Percentiles rank a stretch among this genome's conserved stretches.
These are phyloP conservation scores for Monilinia polystroma DNA, from an alignment of 2,329 filamentous ascomycete genomes.

Conservation along the genomic window DNA sequence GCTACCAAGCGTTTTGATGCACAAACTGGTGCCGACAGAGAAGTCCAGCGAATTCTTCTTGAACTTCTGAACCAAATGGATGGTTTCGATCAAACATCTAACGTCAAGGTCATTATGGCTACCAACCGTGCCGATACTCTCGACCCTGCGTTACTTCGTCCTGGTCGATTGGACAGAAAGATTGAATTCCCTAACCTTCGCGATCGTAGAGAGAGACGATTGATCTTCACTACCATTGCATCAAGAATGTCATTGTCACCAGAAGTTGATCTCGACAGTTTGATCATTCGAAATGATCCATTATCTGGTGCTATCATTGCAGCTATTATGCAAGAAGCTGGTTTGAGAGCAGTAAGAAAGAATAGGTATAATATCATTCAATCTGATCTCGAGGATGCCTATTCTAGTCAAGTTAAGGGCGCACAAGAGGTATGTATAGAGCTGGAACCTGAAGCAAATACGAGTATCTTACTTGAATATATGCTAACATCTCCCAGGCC, in stretches of 20 bases:
- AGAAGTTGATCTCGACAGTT: conserved; percentile 91
- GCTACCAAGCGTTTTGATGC: conserved; percentile 99
- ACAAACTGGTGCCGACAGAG: conserved; percentile 94
- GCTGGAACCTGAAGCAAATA: conserved; percentile 37
- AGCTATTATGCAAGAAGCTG: conserved; percentile 98
- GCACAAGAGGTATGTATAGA: conserved; percentile 60
- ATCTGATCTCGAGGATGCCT: conserved; percentile 92
- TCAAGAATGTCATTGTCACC: conserved; percentile 95
- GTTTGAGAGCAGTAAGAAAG: conserved; percentile 89
- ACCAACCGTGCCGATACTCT: conserved; percentile 97
- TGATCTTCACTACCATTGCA: conserved; percentile 98
- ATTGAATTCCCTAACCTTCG: conserved; percentile 97
- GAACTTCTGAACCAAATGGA: conserved; percentile 99
- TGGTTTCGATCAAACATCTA: conserved; percentile 97
- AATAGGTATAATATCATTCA: conserved; percentile 99
- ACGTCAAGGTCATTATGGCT: conserved; percentile 99
- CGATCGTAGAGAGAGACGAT: conserved; percentile 87
- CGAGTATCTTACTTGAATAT: background rate
- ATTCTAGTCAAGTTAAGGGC: conserved; percentile 94
- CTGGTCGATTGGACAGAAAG: conserved; percentile 93
- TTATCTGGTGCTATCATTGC: conserved; percentile 94
- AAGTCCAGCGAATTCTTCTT: conserved; percentile 96
- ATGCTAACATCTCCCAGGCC: conserved; percentile 46
- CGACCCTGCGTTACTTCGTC: conserved; percentile 89
- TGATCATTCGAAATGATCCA: conserved; percentile 96